Conservation (phyloP, 768 basidiomycete species). For the Phaeolepiota aurea region DNA sequence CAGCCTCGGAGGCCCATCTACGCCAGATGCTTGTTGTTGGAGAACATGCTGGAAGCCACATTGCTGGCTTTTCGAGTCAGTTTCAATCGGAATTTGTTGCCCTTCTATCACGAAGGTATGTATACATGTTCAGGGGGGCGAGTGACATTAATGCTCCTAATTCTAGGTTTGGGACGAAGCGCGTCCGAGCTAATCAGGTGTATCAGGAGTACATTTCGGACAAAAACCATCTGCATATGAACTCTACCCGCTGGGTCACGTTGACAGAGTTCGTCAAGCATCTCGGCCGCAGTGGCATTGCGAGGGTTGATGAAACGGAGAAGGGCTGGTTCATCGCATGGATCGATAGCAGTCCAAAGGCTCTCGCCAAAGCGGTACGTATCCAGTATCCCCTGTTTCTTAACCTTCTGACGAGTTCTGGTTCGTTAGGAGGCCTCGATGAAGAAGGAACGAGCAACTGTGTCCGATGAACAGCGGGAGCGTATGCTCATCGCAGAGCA, state of each 20-base stretch:
- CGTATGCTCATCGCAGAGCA: slow-evolving; percentile 85
- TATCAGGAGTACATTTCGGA: slow-evolving; percentile 98
- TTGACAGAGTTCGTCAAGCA: slow-evolving; percentile 93
- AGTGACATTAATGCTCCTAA: background rate
- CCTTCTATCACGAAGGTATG: slow-evolving; percentile 76
- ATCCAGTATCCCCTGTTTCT: background rate
- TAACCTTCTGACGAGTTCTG: background rate
- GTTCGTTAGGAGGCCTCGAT: slow-evolving; percentile 60
- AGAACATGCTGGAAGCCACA: slow-evolving; percentile 87
- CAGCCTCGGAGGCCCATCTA: slow-evolving; percentile 80
- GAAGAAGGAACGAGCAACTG: slow-evolving; percentile 89
- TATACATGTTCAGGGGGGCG: slow-evolving; percentile 2
- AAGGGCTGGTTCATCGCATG: slow-evolving; percentile 97
- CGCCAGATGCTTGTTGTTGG: slow-evolving; percentile 97
- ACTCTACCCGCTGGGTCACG: slow-evolving; percentile 95
- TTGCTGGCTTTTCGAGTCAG: slow-evolving; percentile 77
- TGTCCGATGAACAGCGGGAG: slow-evolving; percentile 93
- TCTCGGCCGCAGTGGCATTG: slow-evolving; percentile 78
- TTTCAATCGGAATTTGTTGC: slow-evolving; percentile 93
- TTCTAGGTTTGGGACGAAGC: slow-evolving; percentile 82
- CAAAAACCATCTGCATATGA: slow-evolving; percentile 95
- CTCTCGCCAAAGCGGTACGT: slow-evolving; percentile 79
- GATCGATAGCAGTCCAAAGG: slow-evolving; percentile 95
- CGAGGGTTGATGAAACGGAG: slow-evolving; percentile 94
- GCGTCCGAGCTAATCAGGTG: slow-evolving; percentile 89